Evolutionary conservation across 2,329 filamentous ascomycete species (phyloP).

Genomic region (Fusarium verticillioides): DNA sequence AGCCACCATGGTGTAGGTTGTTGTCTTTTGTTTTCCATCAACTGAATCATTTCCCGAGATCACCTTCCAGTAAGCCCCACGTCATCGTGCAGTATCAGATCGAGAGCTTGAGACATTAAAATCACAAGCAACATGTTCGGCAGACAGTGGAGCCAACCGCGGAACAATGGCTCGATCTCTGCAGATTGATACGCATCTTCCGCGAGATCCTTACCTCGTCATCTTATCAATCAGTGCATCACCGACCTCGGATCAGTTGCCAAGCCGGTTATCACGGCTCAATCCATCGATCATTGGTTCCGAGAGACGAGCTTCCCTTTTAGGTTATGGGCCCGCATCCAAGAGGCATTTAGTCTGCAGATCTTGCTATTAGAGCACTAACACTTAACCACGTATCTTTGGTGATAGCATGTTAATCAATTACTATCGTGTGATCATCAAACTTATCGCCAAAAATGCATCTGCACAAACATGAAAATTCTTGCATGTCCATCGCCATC

Average conservation of each 20-base stretch:
- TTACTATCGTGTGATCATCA: background rate
- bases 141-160: background rate
- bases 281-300: background rate
- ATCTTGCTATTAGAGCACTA: background rate
- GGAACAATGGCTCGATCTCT: background rate
- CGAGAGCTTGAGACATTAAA: background rate
- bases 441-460: background rate
- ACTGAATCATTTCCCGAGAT: accelerated
- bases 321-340: background rate
- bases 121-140: background rate
- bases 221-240: conserved; percentile 32
- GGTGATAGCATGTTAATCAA: background rate
- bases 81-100: background rate
- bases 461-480: background rate
- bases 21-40: background rate
- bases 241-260: conserved; percentile 22
- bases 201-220: background rate
- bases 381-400: accelerated
- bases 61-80: accelerated
- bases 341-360: background rate
- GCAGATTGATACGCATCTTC: conserved; percentile 1
- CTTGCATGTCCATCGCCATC: background rate
- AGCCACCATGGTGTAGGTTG: accelerated
- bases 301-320: conserved; percentile 6
- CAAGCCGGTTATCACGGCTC: conserved; percentile 26